phyloP scores from a whole-genome alignment of 1,284 basidiomycete species.

The Microbotryum saponariae region DNA sequence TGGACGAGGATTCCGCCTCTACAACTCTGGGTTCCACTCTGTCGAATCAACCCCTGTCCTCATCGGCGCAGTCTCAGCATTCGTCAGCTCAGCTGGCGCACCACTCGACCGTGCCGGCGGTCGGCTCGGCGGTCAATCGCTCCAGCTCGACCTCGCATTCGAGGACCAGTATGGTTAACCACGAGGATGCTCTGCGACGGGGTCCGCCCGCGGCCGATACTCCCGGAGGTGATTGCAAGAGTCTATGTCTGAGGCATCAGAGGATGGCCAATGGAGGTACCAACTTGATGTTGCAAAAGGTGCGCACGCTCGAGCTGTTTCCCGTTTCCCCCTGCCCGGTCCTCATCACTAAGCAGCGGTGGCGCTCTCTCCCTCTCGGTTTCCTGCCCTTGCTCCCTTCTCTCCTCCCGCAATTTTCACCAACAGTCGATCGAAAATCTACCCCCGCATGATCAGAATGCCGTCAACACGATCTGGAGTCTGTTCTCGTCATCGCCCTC shows the following conservation, averaged over 20 bases:
- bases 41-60: neutral
- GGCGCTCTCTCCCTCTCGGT: neutral
- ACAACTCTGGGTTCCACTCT: neutral
- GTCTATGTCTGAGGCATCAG: slow-evolving; percentile 84
- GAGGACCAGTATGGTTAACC: neutral
- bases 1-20: slow-evolving; percentile 1
- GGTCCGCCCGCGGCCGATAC: slow-evolving; percentile 27
- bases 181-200: slow-evolving; percentile 24
- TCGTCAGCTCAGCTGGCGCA: neutral
- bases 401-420: slow-evolving; percentile 3
- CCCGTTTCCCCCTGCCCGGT: neutral
- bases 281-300: slow-evolving; percentile 85
- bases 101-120: neutral
- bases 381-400: neutral
- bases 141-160: too few relatives aligned
- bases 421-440: slow-evolving; percentile 81
- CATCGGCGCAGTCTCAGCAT: neutral
- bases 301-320: slow-evolving; percentile 42
- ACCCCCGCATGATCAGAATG: slow-evolving; percentile 77
- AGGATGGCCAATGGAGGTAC: slow-evolving; percentile 96
- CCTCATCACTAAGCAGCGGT: neutral
- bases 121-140: too few relatives aligned
- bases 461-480: slow-evolving; percentile 90
- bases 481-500: slow-evolving; percentile 93
- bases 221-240: slow-evolving; percentile 49